These are phyloP conservation scores for Tetracladium maxilliforme DNA, from an alignment of 2,329 filamentous ascomycete genomes.

Conservation along the genomic window DNA sequence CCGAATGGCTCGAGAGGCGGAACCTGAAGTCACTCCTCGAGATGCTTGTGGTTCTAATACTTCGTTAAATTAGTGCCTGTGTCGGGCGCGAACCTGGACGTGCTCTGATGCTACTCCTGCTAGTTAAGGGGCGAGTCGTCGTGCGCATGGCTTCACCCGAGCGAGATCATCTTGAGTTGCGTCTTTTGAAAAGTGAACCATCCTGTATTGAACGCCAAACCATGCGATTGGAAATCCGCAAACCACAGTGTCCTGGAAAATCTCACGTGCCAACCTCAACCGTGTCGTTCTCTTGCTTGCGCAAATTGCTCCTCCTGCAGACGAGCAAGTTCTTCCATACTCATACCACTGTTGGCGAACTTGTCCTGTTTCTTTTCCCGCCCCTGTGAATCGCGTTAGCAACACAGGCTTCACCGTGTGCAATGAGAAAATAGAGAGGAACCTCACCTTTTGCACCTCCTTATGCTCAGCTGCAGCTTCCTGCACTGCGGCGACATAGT, in stretches of 20 bases:
- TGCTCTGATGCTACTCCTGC: too few species aligned
- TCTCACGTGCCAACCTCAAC: conserved; percentile 6
- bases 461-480: conserved; percentile 86
- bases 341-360: conserved; percentile 86
- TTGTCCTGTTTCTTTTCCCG: conserved; percentile 96
- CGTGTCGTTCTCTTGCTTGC: conserved; percentile 35
- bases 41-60: too few species aligned
- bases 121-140: too few species aligned
- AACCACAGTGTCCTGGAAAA: neutral
- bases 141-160: too few species aligned
- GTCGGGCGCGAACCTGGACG: too few species aligned
- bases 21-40: too few species aligned
- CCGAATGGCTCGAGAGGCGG: too few species aligned
- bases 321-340: conserved; percentile 74
- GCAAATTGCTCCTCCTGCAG: conserved; percentile 89
- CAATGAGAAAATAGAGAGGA: conserved; percentile 1
- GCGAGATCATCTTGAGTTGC: too few species aligned
- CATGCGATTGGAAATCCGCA: too few species aligned
- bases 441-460: conserved; percentile 71
- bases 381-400: conserved; percentile 35
- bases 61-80: too few species aligned
- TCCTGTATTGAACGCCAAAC: neutral
- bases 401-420: conserved; percentile 5
- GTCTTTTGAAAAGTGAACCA: too few species aligned
- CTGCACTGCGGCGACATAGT: conserved; percentile 79